Evolutionary conservation across 2,329 filamentous ascomycete genomes (phyloP).

Genomic region (Botrytis galanthina): DNA sequence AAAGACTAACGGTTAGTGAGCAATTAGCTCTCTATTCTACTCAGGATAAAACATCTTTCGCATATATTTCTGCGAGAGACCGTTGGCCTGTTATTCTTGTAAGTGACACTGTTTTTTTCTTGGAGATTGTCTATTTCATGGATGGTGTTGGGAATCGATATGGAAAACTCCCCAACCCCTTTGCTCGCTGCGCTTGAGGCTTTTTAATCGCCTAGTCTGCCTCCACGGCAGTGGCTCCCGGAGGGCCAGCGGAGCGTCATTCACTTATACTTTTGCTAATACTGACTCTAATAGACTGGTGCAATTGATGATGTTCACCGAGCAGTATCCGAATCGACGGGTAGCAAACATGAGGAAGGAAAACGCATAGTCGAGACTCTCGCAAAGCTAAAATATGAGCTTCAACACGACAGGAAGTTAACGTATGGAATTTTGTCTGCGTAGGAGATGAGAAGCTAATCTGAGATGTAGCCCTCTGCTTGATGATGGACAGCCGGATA

Average conservation of each 20-base stretch:
- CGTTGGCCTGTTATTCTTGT: slow-evolving; percentile 95
- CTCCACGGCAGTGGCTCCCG: neutral
- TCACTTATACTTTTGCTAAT: slow-evolving; percentile 21
- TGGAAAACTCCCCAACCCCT: neutral
- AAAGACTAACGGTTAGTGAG: neutral
- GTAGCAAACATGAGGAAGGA: slow-evolving; percentile 72
- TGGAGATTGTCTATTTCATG: neutral
- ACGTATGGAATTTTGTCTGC: slow-evolving; percentile 53
- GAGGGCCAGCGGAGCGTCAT: neutral
- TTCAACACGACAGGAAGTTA: slow-evolving; percentile 82
- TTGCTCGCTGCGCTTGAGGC: neutral
- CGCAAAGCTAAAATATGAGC: slow-evolving; percentile 84
- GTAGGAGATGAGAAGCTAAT: slow-evolving; percentile 47
- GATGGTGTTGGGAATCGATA: neutral
- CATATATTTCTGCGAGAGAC: slow-evolving; percentile 76
- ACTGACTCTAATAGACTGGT: slow-evolving; percentile 62
- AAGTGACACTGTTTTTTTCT: slow-evolving; percentile 21
- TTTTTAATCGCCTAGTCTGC: neutral
- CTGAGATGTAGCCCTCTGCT: slow-evolving; percentile 43
- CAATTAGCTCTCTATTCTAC: slow-evolving; percentile 70
- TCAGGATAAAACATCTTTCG: slow-evolving; percentile 81
- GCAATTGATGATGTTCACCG: slow-evolving; percentile 94
- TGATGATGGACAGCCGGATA: slow-evolving; percentile 47
- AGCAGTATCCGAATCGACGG: slow-evolving; percentile 53
- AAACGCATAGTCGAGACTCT: slow-evolving; percentile 81